Base-by-base conservation (phyloP, 257 asterid genomes). In the Ehretia macrophylla region DNA sequence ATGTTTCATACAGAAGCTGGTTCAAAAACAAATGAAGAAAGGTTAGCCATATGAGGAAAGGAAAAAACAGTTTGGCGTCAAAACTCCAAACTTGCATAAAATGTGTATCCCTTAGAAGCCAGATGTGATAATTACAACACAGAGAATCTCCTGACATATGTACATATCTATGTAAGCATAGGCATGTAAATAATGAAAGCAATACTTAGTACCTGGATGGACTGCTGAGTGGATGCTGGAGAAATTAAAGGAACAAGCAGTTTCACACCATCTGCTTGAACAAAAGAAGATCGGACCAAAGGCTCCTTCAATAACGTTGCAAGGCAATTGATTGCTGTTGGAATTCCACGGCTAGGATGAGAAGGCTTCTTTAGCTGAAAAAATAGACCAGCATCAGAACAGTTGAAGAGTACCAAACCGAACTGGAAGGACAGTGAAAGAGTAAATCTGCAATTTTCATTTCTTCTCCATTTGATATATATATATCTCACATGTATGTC, bases 181-280 rank as follows among this genome's bases (percentile, higher is more conserved):
- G 21, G 35, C 22, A 46, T 13, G 16, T 10, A 56, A 5, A 62
- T 0, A 6, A 6, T 16, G 40, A 49, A 40, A 12, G 11, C 35
- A 68, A 57, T 14, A 4, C 11, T 32, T 50, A 23, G 17, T 17
- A 90, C 96, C 95, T 90, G 97, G 60, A 80, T 87, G 56, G 97
- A 90, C 77, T 90, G 97, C 69, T 90, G 97, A 65, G 86, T 87
- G 62, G 97, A 87, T 59, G 91, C 96, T 61, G 97, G 96, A 78
- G 85, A 67, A 75, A 90, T 87, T 48, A 87, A 75, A 63, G 96
- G 96, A 71, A 83, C 71, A 58, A 90, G 87, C 74, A 87, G 75
- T 82, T 85, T 87, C 68, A 90, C 95, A 59, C 97, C 97, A 72
- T 81, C 94, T 65, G 75, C 85, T 83, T 83, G 90, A 78, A 90